Evolutionary conservation across 148 eudicot species (phyloP), one percentile per base, ranked within the genome.

Genomic region (Fagopyrum homotropicum): DNA sequence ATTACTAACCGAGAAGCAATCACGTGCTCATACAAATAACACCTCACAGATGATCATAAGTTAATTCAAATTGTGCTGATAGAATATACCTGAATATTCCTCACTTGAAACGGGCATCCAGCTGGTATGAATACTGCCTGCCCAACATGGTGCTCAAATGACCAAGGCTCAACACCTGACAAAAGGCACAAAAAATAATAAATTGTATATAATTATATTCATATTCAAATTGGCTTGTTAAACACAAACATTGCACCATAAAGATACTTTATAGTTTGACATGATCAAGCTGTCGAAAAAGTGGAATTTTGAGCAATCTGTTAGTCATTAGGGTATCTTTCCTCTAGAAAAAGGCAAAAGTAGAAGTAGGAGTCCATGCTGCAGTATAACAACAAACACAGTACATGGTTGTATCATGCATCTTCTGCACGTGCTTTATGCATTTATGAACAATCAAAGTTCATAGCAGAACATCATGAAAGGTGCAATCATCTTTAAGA

Each of bases 111-210:
- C 61, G 97, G 93, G 82, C 97, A 91, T 75, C 98, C 98, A 81
- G 98, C 93, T 48, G 98, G 98, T 44, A 94, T 80, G 80, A 91
- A 94, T 48, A 94, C 91, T 72, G 98, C 97, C 83, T 90, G 86
- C 50, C 98, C 98, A n/a, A 90, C 44, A 79, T 86, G 79, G 77
- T 94, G 98, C 79, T 94, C 85, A 79, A 94, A 90, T 56, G 97
- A 85, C 97, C 98, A 94, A 26, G 98, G 96, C 73, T 90, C 97
- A 55, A 94, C 82, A 74, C 96, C 98, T 94, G 84, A 72, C 29
- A 75, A 79, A 78, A 47, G 71, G 46, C 35, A 70, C 3, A 45
- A 72, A 43, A 22, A 6, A 57, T 57, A 57, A 5, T 22, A 66
- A 66, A 66, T 40, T 66, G 15, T 40, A 66, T 4, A 10, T 8